Base-by-base conservation (phyloP, 2,329 filamentous ascomycete genomes). In the Alternaria conjuncta region DNA sequence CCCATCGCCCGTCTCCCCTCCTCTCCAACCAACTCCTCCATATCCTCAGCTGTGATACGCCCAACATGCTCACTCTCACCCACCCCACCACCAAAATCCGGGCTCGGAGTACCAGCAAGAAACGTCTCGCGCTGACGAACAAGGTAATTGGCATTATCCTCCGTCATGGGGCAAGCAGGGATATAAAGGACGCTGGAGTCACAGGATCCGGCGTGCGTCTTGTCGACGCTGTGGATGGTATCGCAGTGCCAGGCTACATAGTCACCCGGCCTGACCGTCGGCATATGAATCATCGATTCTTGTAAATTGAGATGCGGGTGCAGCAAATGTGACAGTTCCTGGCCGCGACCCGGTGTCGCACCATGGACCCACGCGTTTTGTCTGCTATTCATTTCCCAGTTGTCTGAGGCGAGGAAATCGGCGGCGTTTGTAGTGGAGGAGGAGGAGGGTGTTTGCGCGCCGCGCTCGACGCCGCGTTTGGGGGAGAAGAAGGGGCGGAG, bases 121-220 rank as follows among this genome's bases (percentile, higher is more conserved):
- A 96, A 96, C 0, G 88, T 87, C n/a, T 88, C 84, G 20, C 91
- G 86, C 81, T 97, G 93, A 15, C 87, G 85, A 2, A 81, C 84
- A 1, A 95, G 83, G 75, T 94, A 96, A 21, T 86, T 80, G 0
- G 91, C 89, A 71, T 96, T 97, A 43, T 84, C 81, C 57, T 90
- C 87, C 1, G 93, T 97, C 28, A 93, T 85, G 0, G 94, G 94
- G 58, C 92, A 96, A 0, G 92, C 90, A 0, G 94, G 94, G 59
- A 97, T 97, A 74, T 97, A 97, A 63, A 97, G 75, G 0, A 97
- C 94, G 70, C 90, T 94, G 0, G 92, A 93, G 78, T 97, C 94
- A 0, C 83, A 79, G 2, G 81, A 84, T 2, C 94, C 95, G 1
- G 79, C 80, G 76, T 97, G 94, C 1, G 89, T 84, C 68, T 88